Evolutionary conservation across 2,329 filamentous ascomycete species (phyloP), one percentile per base, ranked within the genome.

Genomic region (Aspergillus ibericus): DNA sequence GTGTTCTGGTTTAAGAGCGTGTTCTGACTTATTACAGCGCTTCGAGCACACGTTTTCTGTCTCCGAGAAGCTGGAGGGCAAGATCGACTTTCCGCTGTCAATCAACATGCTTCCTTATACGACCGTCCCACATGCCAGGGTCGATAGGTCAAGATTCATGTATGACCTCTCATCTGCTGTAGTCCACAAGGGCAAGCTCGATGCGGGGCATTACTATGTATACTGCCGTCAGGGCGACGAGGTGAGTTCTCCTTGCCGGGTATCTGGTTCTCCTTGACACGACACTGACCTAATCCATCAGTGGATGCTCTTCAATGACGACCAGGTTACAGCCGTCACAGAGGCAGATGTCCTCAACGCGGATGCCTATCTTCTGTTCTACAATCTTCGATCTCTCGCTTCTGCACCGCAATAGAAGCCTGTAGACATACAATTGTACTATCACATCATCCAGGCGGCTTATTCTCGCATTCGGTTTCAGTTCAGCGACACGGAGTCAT

Each of bases 271-370:
- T 29, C 27, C 32, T 25, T 12, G 1, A 36, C 32, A 49, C 38
- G 4, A 20, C 16, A 44, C 49, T 63, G 36, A 65, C 42, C 20
- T 20, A 5, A 47, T 25, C 25, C 71, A 61, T 15, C 65, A 96
- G 83, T 98, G 93, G 93, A 96, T 96, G 74, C 87, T 91, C 56
- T 97, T 97, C 77, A 96, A 98, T 70, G 93, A 98, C 72, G 93
- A 95, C 73, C 92, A 92, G 72, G 93, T 98, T 22, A 91, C 93
- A 61, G 72, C 93, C 56, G 93, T 91, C 2, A 86, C 86, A 48
- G 89, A 95, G 71, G 90, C 89, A 5, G 91, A 97, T 59, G 93
- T 98, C 3, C 81, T 98, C 42, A 85, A 84, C 29, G 91, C 91
- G 13, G 88, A 96, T 73, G 92, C 93, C 0, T 98, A 97, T 74